Evolutionary conservation across 345 rosid genomes (phyloP).

Genomic region (Euphorbia peplus): DNA sequence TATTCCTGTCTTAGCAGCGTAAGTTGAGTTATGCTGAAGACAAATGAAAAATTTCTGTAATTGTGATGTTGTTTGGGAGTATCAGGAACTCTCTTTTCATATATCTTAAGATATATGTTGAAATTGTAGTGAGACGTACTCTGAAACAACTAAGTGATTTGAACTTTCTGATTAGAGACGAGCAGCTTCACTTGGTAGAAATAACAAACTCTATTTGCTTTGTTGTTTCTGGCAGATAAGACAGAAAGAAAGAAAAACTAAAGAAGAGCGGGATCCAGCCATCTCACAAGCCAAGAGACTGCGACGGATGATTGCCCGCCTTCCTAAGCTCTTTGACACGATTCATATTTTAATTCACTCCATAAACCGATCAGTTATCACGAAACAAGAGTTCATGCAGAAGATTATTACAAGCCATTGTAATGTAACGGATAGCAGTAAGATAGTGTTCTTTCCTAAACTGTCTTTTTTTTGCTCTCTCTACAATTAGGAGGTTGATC

Average conservation of each 20-base stretch:
- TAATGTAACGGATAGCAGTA: constrained; percentile 74
- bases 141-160: neutral
- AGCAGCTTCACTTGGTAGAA: neutral
- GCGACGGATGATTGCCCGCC: constrained; percentile 53
- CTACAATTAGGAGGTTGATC: constrained; percentile 8
- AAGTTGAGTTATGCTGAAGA: neutral
- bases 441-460: constrained; percentile 13
- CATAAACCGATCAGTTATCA: constrained; percentile 54
- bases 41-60: neutral
- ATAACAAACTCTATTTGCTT: neutral
- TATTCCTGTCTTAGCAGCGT: too few species aligned
- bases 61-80: neutral
- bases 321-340: constrained; percentile 75
- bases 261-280: constrained; percentile 70
- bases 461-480: neutral
- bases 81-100: neutral
- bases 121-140: neutral
- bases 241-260: constrained; percentile 63
- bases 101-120: neutral
- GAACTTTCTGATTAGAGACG: neutral
- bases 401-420: constrained; percentile 52
- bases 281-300: constrained; percentile 78
- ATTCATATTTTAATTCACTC: constrained; percentile 69
- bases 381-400: constrained; percentile 73
- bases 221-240: constrained; percentile 71